phyloP scores from a whole-genome alignment of 768 basidiomycete genomes.

The Agaricus bisporus region DNA sequence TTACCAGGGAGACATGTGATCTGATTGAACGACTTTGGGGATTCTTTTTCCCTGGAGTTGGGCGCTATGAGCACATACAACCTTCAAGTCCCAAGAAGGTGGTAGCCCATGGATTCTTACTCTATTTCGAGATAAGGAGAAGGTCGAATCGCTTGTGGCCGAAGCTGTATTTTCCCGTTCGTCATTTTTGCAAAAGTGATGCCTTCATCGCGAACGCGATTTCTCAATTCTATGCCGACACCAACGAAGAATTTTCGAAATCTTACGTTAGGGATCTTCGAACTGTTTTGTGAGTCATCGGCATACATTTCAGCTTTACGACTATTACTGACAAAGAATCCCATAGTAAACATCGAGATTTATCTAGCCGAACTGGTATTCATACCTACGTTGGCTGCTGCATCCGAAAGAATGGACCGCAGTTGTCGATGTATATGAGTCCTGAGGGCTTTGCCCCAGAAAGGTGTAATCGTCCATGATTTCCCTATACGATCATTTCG shows the following conservation, averaged over 20 bases:
- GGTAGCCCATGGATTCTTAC: slow-evolving; percentile 11
- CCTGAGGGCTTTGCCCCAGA: slow-evolving; percentile 14
- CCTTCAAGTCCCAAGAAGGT: slow-evolving; percentile 5
- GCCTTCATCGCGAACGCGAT: slow-evolving; percentile 12
- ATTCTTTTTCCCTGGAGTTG: slow-evolving; percentile 13
- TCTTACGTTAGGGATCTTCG: slow-evolving; percentile 10
- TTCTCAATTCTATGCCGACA: slow-evolving; percentile 9
- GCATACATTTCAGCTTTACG: too few relatives aligned
- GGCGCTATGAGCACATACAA: slow-evolving; percentile 7
- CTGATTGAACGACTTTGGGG: slow-evolving; percentile 12
- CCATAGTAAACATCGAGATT: slow-evolving; percentile 11
- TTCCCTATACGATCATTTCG: too few relatives aligned
- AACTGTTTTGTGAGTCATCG: slow-evolving; percentile 12
- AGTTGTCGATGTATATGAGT: slow-evolving; percentile 15
- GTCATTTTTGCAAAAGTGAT: slow-evolving; percentile 15
- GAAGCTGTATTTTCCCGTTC: slow-evolving; percentile 16
- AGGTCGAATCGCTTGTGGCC: slow-evolving; percentile 10
- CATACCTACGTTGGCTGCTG: slow-evolving; percentile 17
- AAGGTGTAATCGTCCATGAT: neutral
- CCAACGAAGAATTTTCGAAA: slow-evolving; percentile 7
- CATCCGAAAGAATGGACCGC: slow-evolving; percentile 12
- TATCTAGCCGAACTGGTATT: slow-evolving; percentile 14
- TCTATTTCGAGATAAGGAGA: slow-evolving; percentile 14
- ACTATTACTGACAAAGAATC: neutral
- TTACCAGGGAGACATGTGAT: slow-evolving; percentile 9